Percentiles rank a stretch among this genome's conserved stretches.
Evolutionary conservation across 768 basidiomycete genomes (phyloP).

Genomic region (Holtermanniella nyarrowii): DNA sequence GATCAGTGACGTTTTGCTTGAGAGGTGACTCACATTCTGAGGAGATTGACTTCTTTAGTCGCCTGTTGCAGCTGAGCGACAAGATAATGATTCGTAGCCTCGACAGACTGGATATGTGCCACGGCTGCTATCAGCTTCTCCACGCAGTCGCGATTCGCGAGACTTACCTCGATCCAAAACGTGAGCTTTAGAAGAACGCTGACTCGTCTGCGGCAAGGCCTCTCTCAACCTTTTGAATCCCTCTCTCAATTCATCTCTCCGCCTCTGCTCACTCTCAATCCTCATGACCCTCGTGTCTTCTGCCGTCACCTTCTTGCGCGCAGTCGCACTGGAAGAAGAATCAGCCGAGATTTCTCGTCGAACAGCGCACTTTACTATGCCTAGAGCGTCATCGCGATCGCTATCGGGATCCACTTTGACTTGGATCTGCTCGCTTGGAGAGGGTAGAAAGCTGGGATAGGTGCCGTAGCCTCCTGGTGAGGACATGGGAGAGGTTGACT

Average conservation of each 20-base stretch:
- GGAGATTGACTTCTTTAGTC: slow-evolving; percentile 7
- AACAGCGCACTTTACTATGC: too few species aligned
- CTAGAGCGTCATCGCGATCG: too few species aligned
- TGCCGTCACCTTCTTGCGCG: too few species aligned
- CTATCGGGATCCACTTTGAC: too few species aligned
- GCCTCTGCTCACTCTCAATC: slow-evolving; percentile 44
- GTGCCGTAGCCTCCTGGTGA: too few species aligned
- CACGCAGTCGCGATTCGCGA: slow-evolving; percentile 10
- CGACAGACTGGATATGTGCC: slow-evolving; percentile 75
- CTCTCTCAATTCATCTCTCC: slow-evolving; percentile 84
- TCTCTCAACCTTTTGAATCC: slow-evolving; percentile 86
- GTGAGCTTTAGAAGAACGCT: slow-evolving; percentile 86
- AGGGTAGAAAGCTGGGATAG: too few species aligned
- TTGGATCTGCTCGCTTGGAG: too few species aligned
- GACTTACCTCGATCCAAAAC: slow-evolving; percentile 70
- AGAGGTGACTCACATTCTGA: slow-evolving; percentile 14
- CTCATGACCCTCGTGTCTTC: too few species aligned
- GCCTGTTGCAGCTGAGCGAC: slow-evolving; percentile 4
- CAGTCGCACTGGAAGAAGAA: too few species aligned
- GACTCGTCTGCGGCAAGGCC: slow-evolving; percentile 76
- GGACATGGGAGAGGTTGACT: too few species aligned
- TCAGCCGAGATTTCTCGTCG: too few species aligned
- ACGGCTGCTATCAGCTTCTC: slow-evolving; percentile 49
- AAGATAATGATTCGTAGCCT: slow-evolving; percentile 40
- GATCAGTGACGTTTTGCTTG: not conserved